These are phyloP conservation scores for Cavenderia fasciculata DNA, from an alignment of 78 protist species.

Conservation along the genomic window DNA sequence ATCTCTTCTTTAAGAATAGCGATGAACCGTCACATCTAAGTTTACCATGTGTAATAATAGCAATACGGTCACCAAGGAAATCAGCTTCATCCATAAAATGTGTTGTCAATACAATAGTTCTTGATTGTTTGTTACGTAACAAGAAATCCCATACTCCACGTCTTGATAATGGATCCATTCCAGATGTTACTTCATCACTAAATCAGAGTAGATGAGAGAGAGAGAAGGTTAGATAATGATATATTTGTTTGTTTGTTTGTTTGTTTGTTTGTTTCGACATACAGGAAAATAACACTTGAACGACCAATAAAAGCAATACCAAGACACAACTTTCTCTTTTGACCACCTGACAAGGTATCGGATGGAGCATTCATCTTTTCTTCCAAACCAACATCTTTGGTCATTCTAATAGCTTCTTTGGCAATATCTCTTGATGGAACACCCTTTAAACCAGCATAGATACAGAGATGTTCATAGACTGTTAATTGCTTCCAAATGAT, in stretches of 20 bases:
- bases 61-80: conserved; percentile 92
- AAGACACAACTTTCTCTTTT: conserved; percentile 83
- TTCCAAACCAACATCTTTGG: conserved; percentile 19
- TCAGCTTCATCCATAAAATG: conserved; percentile 98
- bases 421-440: not conserved
- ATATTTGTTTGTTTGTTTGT: not conserved
- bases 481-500: conserved; percentile 64
- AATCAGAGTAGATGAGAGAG: too few relatives aligned
- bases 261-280: too few relatives aligned
- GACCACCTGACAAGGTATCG: conserved; percentile 83
- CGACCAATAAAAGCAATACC: conserved; percentile 87
- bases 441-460: conserved; percentile 65
- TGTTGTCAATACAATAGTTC: conserved; percentile 89
- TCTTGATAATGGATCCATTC: conserved; percentile 65
- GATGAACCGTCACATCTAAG: conserved; percentile 83
- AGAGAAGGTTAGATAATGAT: too few relatives aligned
- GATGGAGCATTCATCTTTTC: conserved; percentile 12
- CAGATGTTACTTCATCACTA: conserved; percentile 45
- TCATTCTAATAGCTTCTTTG: conserved; percentile 16
- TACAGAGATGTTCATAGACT: conserved; percentile 53
- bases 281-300: conserved; percentile 53
- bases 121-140: conserved; percentile 36
- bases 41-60: conserved; percentile 92
- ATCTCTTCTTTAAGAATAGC: conserved; percentile 47
- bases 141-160: conserved; percentile 85